A percentile compares a stretch with the other conserved stretches of the same genome.
Evolutionary conservation across 148 eudicot species (phyloP).

Genomic region (Rheum nobile): DNA sequence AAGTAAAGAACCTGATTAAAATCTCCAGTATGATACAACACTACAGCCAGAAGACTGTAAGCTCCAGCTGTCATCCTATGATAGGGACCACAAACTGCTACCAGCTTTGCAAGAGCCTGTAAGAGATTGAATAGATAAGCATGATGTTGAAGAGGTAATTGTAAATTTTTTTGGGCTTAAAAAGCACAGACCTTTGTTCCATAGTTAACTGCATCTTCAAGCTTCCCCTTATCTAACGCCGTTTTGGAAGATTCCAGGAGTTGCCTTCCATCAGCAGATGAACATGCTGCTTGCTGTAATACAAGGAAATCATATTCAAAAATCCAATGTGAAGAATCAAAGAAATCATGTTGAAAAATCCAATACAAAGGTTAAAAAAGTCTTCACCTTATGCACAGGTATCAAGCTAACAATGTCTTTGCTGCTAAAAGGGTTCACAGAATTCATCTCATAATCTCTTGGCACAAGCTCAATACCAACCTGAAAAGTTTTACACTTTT

Average conservation of each 20-base stretch:
- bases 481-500: slow-evolving; percentile 20
- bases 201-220: slow-evolving; percentile 97
- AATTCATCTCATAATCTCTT: slow-evolving; percentile 91
- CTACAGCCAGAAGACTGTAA: slow-evolving; percentile 98
- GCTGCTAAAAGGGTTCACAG: slow-evolving; percentile 68
- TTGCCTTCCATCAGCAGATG: slow-evolving; percentile 98
- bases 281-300: slow-evolving; percentile 98
- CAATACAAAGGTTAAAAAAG: slow-evolving; percentile 5
- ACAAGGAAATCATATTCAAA: not conserved
- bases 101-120: slow-evolving; percentile 97
- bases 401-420: slow-evolving; percentile 74
- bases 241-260: slow-evolving; percentile 97
- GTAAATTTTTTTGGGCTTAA: not conserved
- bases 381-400: slow-evolving; percentile 94
- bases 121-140: not conserved
- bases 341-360: not conserved
- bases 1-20: slow-evolving; percentile 71
- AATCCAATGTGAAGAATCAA: slow-evolving; percentile 2
- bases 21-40: slow-evolving; percentile 97
- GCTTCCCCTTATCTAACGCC: slow-evolving; percentile 98
- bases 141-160: not conserved
- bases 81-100: slow-evolving; percentile 98
- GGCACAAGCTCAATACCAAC: slow-evolving; percentile 97
- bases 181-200: slow-evolving; percentile 80
- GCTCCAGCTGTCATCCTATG: slow-evolving; percentile 99